Percentiles rank a stretch among this genome's conserved stretches.
Evolutionary conservation across 1,139 yeast genomes (phyloP).

Genomic region (Pichia sp.): DNA sequence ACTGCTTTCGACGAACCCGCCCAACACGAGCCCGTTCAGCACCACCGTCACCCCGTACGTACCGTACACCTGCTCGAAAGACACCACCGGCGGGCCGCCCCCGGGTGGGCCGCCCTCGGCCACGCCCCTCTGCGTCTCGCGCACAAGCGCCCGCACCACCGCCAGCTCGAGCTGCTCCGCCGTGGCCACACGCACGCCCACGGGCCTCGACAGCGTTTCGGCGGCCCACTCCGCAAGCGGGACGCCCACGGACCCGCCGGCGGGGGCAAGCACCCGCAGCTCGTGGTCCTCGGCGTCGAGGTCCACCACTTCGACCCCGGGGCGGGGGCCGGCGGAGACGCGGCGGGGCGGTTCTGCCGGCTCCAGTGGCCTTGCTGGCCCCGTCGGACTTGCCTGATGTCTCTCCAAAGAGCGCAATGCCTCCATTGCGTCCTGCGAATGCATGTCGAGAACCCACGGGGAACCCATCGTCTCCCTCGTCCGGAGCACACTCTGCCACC

Average conservation of each 20-base stretch:
- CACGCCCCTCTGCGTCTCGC: not conserved
- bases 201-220: not conserved
- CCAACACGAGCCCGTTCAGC: constrained; percentile 2
- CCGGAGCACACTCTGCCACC: constrained; percentile 7
- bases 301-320: constrained; percentile 1
- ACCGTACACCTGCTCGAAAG: not conserved
- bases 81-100: not conserved
- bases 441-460: constrained; percentile 7
- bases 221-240: not conserved
- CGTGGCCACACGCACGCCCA: not conserved
- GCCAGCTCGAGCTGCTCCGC: not conserved
- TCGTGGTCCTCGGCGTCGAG: constrained; percentile 2
- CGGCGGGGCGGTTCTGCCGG: not conserved
- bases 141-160: not conserved
- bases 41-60: not conserved
- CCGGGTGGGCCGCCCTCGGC: too few relatives aligned
- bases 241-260: not conserved
- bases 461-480: not conserved
- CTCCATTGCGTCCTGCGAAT: constrained; percentile 8
- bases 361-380: too few relatives aligned
- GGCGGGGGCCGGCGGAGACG: not conserved
- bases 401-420: constrained; percentile 6
- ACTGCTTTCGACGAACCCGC: constrained; percentile 1
- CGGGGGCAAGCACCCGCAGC: not conserved
- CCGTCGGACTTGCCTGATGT: too few relatives aligned